A percentile compares a stretch with the other conserved stretches of the same genome.
Evolutionary conservation across 441 rosid genomes (phyloP).

Genomic region (Erodium moschatum): DNA sequence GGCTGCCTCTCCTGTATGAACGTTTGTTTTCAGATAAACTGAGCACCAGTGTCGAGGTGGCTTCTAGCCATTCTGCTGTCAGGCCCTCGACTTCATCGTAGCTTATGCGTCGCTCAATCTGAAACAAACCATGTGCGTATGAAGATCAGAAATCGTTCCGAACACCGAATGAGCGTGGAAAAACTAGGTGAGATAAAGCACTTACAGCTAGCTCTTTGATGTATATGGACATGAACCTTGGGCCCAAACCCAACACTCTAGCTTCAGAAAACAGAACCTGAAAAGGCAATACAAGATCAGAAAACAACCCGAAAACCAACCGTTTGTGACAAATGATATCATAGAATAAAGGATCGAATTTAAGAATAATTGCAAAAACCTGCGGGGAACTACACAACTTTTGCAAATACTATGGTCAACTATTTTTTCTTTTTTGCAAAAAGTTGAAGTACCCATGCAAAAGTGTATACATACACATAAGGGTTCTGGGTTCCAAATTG

Average conservation of each 20-base stretch:
- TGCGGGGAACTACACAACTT: too few relatives aligned
- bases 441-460: too few relatives aligned
- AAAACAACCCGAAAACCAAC: too few relatives aligned
- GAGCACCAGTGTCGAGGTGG: constrained; percentile 70
- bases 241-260: constrained; percentile 75
- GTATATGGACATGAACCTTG: constrained; percentile 79
- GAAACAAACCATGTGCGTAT: constrained; percentile 17
- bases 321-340: too few relatives aligned
- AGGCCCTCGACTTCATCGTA: constrained; percentile 81
- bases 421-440: too few relatives aligned
- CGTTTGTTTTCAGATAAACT: constrained; percentile 33
- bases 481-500: too few relatives aligned
- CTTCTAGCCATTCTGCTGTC: constrained; percentile 67
- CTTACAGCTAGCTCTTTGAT: constrained; percentile 71
- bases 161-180: neutral
- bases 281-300: constrained; percentile 7
- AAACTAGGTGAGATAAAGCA: constrained; percentile 6
- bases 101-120: constrained; percentile 69
- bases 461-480: too few relatives aligned
- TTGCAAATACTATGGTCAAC: too few relatives aligned
- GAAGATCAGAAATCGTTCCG: neutral
- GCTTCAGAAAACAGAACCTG: constrained; percentile 73
- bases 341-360: too few relatives aligned
- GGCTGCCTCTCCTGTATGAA: constrained; percentile 34
- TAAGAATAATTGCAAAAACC: too few relatives aligned